Evolutionary conservation across 306 rosid genomes (phyloP).

Genomic region (Neltuma alba): DNA sequence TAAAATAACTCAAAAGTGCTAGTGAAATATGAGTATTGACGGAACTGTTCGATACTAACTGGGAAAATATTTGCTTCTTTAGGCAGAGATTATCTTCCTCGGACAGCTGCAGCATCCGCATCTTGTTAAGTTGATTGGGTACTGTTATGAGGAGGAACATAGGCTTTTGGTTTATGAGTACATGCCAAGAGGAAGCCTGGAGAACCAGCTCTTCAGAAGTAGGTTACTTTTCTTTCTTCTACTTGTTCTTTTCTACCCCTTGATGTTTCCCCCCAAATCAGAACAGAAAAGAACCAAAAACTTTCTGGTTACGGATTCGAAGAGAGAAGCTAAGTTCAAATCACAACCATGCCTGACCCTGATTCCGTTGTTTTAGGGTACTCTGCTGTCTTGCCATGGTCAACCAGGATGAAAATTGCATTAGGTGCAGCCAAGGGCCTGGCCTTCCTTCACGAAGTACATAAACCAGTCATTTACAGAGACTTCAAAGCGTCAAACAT

Average conservation of each 20-base stretch:
- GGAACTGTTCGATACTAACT: background rate
- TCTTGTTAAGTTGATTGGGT: constrained; percentile 80
- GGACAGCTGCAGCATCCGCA: constrained; percentile 81
- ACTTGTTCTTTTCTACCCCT: background rate
- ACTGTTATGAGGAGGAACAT: constrained; percentile 74
- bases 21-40: background rate
- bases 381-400: constrained; percentile 74
- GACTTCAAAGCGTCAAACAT: constrained; percentile 88
- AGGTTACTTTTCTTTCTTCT: constrained; percentile 31
- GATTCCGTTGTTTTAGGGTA: constrained; percentile 47
- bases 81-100: constrained; percentile 84
- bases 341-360: background rate
- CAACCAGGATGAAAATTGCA: constrained; percentile 77
- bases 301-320: background rate
- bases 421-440: constrained; percentile 81
- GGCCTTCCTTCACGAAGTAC: constrained; percentile 75
- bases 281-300: background rate
- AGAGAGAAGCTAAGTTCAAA: background rate
- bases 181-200: constrained; percentile 80
- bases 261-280: background rate
- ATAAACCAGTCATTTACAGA: constrained; percentile 80
- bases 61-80: constrained; percentile 21
- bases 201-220: constrained; percentile 74
- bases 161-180: constrained; percentile 79
- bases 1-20: background rate